Percentiles rank a stretch among this genome's conserved stretches.
phyloP scores from a whole-genome alignment of 495 filamentous ascomycete genomes.

The Neurospora terricola region DNA sequence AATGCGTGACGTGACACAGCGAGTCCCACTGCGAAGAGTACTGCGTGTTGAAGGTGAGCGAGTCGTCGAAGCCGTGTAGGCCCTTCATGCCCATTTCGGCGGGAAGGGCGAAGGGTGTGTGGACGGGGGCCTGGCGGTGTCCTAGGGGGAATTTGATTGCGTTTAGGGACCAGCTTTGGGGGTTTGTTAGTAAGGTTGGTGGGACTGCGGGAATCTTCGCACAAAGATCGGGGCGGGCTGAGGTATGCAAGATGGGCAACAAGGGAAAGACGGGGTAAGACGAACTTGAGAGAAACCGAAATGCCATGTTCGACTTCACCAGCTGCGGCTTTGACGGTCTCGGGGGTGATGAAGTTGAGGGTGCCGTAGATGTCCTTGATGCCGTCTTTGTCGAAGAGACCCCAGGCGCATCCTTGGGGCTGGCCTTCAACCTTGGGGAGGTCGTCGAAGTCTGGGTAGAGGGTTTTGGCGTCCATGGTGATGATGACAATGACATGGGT shows the following conservation, averaged over 20 bases:
- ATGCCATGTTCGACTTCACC: slow-evolving; percentile 44
- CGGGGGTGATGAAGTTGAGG: slow-evolving; percentile 48
- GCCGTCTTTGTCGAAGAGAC: slow-evolving; percentile 52
- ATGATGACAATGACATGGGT: neutral
- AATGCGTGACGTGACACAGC: slow-evolving; percentile 42
- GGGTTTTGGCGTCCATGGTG: slow-evolving; percentile 10
- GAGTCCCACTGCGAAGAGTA: slow-evolving; percentile 72
- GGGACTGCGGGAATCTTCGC: no score
- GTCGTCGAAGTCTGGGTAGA: slow-evolving; percentile 43
- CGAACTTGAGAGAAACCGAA: slow-evolving; percentile 50
- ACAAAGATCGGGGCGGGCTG: no score
- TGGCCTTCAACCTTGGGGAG: slow-evolving; percentile 49
- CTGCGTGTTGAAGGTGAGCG: slow-evolving; percentile 68
- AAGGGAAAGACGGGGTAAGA: neutral
- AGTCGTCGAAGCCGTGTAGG: slow-evolving; percentile 31
- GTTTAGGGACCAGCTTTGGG: slow-evolving; percentile 32
- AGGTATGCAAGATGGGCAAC: no score
- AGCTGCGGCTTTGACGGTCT: slow-evolving; percentile 40
- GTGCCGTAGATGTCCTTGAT: slow-evolving; percentile 50
- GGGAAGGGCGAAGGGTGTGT: slow-evolving; percentile 38
- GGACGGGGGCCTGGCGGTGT: slow-evolving; percentile 41
- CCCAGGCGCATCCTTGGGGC: slow-evolving; percentile 58
- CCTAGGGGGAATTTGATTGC: slow-evolving; percentile 39
- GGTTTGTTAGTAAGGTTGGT: neutral
- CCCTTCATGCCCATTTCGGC: slow-evolving; percentile 20